Percentiles rank a stretch among this genome's conserved stretches.
Evolutionary conservation across 2,329 filamentous ascomycete genomes (phyloP).

Genomic region (Apiospora pterosperma): DNA sequence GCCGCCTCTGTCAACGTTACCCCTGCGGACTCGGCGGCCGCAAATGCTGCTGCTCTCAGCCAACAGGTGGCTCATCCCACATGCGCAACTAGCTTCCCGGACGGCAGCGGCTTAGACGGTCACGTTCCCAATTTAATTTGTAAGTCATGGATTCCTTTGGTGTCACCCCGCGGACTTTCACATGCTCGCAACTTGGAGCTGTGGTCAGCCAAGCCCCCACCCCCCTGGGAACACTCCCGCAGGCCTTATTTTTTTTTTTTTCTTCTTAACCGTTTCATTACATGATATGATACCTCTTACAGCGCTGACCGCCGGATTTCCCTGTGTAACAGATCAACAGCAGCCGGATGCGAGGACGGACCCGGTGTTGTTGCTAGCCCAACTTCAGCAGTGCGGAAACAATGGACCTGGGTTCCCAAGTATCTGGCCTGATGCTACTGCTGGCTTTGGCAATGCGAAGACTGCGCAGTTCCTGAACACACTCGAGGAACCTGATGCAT

Average conservation of each 20-base stretch:
- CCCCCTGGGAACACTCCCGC: background rate
- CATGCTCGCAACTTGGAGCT: constrained; percentile 14
- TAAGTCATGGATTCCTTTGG: constrained; percentile 31
- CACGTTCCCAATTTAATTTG: constrained; percentile 47
- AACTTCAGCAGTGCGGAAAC: constrained; percentile 20
- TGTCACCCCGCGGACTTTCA: constrained; percentile 18
- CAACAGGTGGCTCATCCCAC: constrained; percentile 7
- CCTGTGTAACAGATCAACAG: constrained; percentile 28
- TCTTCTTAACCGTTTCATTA: background rate
- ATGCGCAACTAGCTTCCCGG: constrained; percentile 11
- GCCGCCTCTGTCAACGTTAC: constrained; percentile 14
- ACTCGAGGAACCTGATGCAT: constrained; percentile 44
- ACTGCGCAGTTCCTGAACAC: constrained; percentile 42
- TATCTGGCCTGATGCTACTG: constrained; percentile 28
- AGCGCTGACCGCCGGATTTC: constrained; percentile 19
- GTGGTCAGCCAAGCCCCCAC: no score
- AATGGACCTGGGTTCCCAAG: constrained; percentile 26
- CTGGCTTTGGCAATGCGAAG: constrained; percentile 34
- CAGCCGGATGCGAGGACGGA: constrained; percentile 23
- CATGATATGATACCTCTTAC: background rate
- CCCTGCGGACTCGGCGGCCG: constrained; percentile 24
- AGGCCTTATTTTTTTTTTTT: background rate
- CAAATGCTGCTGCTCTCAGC: constrained; percentile 13
- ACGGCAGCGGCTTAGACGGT: constrained; percentile 31
- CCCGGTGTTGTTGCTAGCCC: constrained; percentile 28